Conservation (phyloP, 371 early-diverging fungal species). For the Encephalitozoon intestinalis region DNA sequence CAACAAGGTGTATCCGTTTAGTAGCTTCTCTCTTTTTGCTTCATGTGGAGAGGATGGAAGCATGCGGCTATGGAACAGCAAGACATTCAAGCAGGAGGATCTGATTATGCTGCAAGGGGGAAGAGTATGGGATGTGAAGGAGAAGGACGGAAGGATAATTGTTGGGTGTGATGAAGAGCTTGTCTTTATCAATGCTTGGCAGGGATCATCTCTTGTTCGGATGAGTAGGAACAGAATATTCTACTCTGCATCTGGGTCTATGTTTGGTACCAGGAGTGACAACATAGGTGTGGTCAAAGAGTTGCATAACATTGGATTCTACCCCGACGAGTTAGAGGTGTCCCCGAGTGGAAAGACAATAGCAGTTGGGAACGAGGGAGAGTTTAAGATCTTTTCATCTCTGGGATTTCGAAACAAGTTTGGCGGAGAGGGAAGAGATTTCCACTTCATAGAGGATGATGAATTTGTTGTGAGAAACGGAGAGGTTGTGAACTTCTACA, state of each 20-base stretch:
- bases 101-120: constrained; percentile 30
- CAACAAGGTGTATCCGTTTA: constrained; percentile 29
- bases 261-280: constrained; percentile 10
- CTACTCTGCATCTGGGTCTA: not conserved
- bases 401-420: constrained; percentile 45
- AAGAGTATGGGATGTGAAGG: constrained; percentile 50
- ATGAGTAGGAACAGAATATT: constrained; percentile 33
- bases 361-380: constrained; percentile 10
- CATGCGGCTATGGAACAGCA: constrained; percentile 46
- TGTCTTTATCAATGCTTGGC: constrained; percentile 26
- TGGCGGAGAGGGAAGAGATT: constrained; percentile 12
- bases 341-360: constrained; percentile 29
- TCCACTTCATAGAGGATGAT: constrained; percentile 33
- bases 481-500: constrained; percentile 22
- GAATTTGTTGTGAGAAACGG: constrained; percentile 21
- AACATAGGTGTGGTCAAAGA: constrained; percentile 9
- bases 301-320: constrained; percentile 9
- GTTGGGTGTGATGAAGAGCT: constrained; percentile 58
- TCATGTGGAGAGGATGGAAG: constrained; percentile 52
- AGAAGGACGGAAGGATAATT: constrained; percentile 25
- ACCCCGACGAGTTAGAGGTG: constrained; percentile 2
- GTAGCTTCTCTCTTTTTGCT: constrained; percentile 26
- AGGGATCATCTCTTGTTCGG: not conserved
- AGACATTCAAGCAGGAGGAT: constrained; percentile 43
- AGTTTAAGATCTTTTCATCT: constrained; percentile 25